Conservation (phyloP, 208 protist genomes). For the Leishmania turanica region DNA sequence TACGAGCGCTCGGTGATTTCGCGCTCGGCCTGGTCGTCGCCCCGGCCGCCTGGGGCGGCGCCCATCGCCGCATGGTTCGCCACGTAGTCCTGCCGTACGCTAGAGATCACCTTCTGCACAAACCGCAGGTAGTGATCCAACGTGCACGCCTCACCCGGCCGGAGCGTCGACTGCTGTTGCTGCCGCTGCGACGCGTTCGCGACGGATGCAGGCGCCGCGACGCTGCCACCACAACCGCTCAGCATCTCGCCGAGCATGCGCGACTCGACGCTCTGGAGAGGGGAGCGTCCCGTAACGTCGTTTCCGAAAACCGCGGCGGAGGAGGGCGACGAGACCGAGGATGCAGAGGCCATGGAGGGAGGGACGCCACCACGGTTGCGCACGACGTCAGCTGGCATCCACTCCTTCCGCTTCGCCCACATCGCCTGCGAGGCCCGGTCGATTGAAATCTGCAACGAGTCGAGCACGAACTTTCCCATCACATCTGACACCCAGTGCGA, state of each 20-base stretch:
- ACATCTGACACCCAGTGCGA: constrained; percentile 67
- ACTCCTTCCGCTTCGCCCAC: constrained; percentile 32
- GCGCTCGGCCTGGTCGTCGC: constrained; percentile 60
- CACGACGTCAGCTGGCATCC: constrained; percentile 30
- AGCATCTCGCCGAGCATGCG: constrained; percentile 31
- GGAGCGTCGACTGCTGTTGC: constrained; percentile 22
- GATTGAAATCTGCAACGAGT: constrained; percentile 63
- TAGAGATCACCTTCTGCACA: constrained; percentile 60
- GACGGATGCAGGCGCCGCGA: constrained; percentile 1
- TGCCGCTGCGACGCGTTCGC: constrained; percentile 14
- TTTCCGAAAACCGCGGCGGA: background rate
- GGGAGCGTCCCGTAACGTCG: constrained; percentile 14
- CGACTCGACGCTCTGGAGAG: constrained; percentile 19
- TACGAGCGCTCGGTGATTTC: constrained; percentile 70
- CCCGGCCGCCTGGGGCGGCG: constrained; percentile 26
- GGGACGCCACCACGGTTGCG: constrained; percentile 7
- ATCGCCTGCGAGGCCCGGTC: constrained; percentile 55
- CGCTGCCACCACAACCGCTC: constrained; percentile 1
- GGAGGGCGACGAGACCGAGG: background rate
- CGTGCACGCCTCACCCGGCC: constrained; percentile 74
- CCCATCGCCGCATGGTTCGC: constrained; percentile 26
- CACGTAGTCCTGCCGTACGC: constrained; percentile 66
- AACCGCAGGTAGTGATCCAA: constrained; percentile 77
- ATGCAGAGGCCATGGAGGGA: background rate
- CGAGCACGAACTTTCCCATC: constrained; percentile 75